Evolutionary conservation across 2,329 filamentous ascomycete species (phyloP).

Genomic region (Elsinoe arachidis): DNA sequence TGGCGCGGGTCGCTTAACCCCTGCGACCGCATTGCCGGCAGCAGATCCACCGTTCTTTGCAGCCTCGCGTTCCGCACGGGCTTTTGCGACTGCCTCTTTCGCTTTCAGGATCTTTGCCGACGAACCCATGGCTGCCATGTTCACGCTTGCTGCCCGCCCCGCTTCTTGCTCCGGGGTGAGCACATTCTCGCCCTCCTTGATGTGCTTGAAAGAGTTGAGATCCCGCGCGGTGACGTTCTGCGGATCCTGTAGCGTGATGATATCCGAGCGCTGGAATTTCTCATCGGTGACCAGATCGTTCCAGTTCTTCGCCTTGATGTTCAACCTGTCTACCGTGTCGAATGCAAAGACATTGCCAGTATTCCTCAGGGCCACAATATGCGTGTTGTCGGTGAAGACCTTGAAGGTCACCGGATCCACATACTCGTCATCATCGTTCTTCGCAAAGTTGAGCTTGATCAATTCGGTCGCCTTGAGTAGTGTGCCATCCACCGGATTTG

Average conservation of each 20-base stretch:
- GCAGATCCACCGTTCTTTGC: constrained; percentile 19
- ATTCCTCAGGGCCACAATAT: constrained; percentile 77
- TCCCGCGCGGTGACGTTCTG: constrained; percentile 79
- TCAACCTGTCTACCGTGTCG: constrained; percentile 91
- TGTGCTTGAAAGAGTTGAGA: constrained; percentile 77
- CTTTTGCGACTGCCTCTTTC: constrained; percentile 87
- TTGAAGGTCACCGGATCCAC: constrained; percentile 97
- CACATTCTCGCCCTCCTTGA: constrained; percentile 67
- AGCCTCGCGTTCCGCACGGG: constrained; percentile 59
- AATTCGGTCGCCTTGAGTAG: constrained; percentile 73
- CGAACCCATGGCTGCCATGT: constrained; percentile 69
- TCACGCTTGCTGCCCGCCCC: constrained; percentile 56
- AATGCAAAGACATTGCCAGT: constrained; percentile 95
- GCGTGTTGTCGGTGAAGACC: constrained; percentile 94
- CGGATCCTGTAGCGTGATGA: constrained; percentile 93
- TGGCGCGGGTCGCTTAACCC: constrained; percentile 45
- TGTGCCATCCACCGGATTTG: constrained; percentile 79
- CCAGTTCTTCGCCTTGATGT: constrained; percentile 97
- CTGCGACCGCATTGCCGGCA: constrained; percentile 40
- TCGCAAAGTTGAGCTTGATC: constrained; percentile 82
- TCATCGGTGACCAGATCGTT: constrained; percentile 77
- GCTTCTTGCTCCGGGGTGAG: constrained; percentile 62
- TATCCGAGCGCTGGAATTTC: constrained; percentile 80
- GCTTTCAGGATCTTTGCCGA: constrained; percentile 77
- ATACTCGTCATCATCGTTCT: constrained; percentile 84